Evolutionary conservation across 208 protist species (phyloP).

Genomic region (Acanthamoeba lenticulata): DNA sequence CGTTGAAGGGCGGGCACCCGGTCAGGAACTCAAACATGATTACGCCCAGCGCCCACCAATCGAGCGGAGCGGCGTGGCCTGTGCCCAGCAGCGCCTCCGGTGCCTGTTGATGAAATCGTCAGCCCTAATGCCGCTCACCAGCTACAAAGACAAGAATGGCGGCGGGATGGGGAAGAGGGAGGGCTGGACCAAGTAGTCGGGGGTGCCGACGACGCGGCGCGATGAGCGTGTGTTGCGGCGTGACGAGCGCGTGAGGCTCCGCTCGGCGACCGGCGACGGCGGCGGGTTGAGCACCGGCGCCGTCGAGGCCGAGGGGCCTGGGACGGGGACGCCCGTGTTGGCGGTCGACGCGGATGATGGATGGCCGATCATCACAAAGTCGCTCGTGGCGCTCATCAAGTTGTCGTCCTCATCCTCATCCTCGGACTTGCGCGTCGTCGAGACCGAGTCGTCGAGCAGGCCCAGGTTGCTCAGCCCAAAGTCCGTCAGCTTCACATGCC

Average conservation of each 20-base stretch:
- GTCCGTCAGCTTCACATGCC: conserved; percentile 88
- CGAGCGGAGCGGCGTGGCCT: conserved; percentile 77
- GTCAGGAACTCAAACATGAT: conserved; percentile 86
- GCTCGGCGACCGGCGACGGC: too few species aligned
- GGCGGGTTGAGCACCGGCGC: too few species aligned
- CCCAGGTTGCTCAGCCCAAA: conserved; percentile 82
- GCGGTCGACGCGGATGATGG: background rate
- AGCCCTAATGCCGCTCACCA: too few species aligned
- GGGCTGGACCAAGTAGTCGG: conserved; percentile 74
- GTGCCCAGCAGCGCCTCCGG: conserved; percentile 83
- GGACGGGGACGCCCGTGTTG: background rate
- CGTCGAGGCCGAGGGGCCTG: background rate
- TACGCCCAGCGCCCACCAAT: conserved; percentile 88
- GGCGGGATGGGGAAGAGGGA: too few species aligned
- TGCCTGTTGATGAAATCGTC: too few species aligned
- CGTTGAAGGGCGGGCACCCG: conserved; percentile 88
- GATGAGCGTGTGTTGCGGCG: background rate
- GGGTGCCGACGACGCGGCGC: conserved; percentile 74
- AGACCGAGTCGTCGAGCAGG: background rate
- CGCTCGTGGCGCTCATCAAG: background rate
- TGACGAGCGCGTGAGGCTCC: background rate
- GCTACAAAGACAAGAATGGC: too few species aligned
- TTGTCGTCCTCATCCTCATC: background rate
- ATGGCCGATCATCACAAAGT: background rate
- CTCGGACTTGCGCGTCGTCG: background rate